These are phyloP conservation scores for Calonectria multiphialidica DNA, from an alignment of 2,329 filamentous ascomycete genomes.

Conservation along the genomic window DNA sequence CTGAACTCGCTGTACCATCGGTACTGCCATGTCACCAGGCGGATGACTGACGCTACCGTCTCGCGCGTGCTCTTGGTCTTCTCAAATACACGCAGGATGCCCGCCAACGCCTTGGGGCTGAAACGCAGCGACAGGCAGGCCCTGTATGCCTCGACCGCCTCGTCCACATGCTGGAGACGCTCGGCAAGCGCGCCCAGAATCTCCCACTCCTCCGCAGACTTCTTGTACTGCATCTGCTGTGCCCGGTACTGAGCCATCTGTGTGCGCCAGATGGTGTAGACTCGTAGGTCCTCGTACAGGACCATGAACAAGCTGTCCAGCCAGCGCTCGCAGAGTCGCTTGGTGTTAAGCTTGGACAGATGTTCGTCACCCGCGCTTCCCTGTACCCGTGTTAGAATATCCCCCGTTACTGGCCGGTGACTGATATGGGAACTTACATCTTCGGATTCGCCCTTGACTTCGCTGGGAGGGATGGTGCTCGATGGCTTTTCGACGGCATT, in stretches of 20 bases:
- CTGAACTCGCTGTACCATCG: conserved; percentile 99
- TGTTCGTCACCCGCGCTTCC: conserved; percentile 75
- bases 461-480: conserved; percentile 81
- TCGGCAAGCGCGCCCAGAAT: conserved; percentile 94
- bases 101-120: conserved; percentile 90
- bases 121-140: conserved; percentile 90
- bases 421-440: conserved; percentile 62
- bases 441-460: conserved; percentile 81
- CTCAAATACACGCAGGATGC: conserved; percentile 85
- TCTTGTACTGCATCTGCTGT: conserved; percentile 95
- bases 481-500: conserved; percentile 79
- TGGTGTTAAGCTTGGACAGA: conserved; percentile 94
- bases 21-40: conserved; percentile 97
- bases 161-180: conserved; percentile 90
- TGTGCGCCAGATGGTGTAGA: conserved; percentile 99
- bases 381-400: conserved; percentile 51
- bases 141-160: conserved; percentile 93
- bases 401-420: conserved; percentile 33
- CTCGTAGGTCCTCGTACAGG: conserved; percentile 94
- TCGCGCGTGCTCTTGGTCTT: conserved; percentile 82
- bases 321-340: conserved; percentile 97
- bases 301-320: conserved; percentile 99
- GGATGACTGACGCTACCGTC: conserved; percentile 86
- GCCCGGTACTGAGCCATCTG: conserved; percentile 96
- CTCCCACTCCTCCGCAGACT: conserved; percentile 97